Evolutionary conservation across 768 basidiomycete genomes (phyloP), one percentile per base, ranked within the genome.

Genomic region (Mycena amicta): DNA sequence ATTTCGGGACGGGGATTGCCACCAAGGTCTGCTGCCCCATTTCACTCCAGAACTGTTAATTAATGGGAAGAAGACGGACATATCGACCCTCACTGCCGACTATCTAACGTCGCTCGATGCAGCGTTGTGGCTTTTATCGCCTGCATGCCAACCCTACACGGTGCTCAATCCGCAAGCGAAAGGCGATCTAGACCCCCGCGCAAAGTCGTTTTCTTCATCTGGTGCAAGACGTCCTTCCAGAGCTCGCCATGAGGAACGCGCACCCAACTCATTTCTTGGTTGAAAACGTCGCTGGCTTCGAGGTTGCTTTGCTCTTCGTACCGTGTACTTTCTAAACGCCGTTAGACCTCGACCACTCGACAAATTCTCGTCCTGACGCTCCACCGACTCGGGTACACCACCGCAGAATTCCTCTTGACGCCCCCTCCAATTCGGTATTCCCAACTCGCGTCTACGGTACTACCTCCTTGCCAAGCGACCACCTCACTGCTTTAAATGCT

Each of bases 91-190:
- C 23, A 76, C 79, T 4, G 79, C 85, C 1, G 46, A 71, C 2
- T 71, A 75, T 16, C 71, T 93, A 5, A 74, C 78, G 13, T 55
- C 64, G 20, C 72, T 82, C 25, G 59, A 81, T 52, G 87, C 89
- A 18, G 71, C 86, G 60, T 68, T 91, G 4, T 93, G 92, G 91
- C 80, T 93, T 18, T 71, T 92, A 45, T 92, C 91, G 0, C 92
- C 91, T 4, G 84, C 90, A 5, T 93, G 91, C 69, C 91, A 93
- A 66, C 92, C 92, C 0, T 93, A 92, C 66, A 92, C 92, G 0
- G 82, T 90, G 2, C 74, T 93, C 52, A 92, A 90, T 66, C 85
- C 89, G 3, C 75, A 79, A 15, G 87, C 88, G 8, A 87, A 86
- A 74, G 90, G 88, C 11, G 82, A 80, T 6, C 72, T 73, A 12